Evolutionary conservation across 176 grass and related monocot species (phyloP).

Genomic region (Luzula sylvatica): DNA sequence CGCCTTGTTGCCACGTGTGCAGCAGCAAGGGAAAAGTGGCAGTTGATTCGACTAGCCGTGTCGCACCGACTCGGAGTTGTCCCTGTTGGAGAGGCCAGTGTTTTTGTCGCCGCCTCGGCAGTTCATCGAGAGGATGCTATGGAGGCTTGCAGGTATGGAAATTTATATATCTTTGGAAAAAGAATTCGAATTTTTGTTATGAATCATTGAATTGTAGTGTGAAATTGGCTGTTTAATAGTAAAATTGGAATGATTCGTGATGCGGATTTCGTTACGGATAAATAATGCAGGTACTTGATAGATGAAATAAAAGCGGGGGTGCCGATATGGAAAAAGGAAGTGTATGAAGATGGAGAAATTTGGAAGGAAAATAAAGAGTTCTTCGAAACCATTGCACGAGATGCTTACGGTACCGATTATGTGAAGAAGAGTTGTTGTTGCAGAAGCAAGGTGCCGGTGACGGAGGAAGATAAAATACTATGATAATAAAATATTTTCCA

Average conservation of each 20-base stretch:
- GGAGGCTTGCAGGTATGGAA: conserved; percentile 45
- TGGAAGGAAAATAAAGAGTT: conserved; percentile 99
- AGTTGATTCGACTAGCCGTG: conserved; percentile 52
- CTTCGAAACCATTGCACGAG: conserved; percentile 26
- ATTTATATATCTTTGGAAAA: background rate
- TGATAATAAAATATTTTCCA: no score
- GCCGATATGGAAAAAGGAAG: conserved; percentile 97
- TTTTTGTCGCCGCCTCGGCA: conserved; percentile 73
- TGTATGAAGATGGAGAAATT: conserved; percentile 93
- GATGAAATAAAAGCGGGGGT: conserved; percentile 92
- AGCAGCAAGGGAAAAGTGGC: conserved; percentile 37
- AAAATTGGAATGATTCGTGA: background rate
- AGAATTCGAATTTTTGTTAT: no score
- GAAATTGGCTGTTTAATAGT: background rate
- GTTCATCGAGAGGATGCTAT: conserved; percentile 78
- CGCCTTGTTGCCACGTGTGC: conserved; percentile 37
- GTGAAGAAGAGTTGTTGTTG: conserved; percentile 34
- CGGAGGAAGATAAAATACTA: background rate
- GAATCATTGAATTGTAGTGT: no score
- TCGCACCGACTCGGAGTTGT: conserved; percentile 62
- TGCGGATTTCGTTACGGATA: no score
- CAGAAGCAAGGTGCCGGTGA: conserved; percentile 55
- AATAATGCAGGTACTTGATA: conserved; percentile 42
- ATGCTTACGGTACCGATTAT: background rate
- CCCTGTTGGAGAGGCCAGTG: conserved; percentile 67